Conservation (phyloP, 208 protist genomes). For the Blechomonas ayalai region DNA sequence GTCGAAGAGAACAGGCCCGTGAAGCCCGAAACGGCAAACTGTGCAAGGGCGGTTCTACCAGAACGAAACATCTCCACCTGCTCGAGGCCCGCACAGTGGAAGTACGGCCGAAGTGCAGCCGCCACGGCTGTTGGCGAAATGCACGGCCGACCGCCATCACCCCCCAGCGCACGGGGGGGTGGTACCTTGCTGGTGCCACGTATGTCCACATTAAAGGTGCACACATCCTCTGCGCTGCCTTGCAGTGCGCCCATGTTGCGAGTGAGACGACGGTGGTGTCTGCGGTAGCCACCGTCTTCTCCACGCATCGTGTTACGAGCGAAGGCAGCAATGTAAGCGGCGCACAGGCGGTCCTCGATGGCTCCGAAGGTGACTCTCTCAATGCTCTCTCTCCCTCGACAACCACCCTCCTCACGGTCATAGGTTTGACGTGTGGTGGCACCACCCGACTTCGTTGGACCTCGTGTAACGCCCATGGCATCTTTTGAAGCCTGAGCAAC, state of each 20-base stretch:
- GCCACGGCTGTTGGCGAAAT: constrained; percentile 18
- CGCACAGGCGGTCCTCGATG: constrained; percentile 46
- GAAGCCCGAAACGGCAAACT: constrained; percentile 22
- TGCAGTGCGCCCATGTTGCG: constrained; percentile 39
- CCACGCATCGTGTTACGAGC: constrained; percentile 54
- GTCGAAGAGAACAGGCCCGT: constrained; percentile 3
- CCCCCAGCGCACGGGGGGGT: neutral
- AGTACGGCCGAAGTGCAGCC: constrained; percentile 28
- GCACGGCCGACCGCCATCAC: neutral
- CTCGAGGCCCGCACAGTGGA: constrained; percentile 22
- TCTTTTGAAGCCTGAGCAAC: too few species aligned
- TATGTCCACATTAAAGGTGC: constrained; percentile 29
- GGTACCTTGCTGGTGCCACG: neutral
- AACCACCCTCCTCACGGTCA: too few species aligned
- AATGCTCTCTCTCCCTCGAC: too few species aligned
- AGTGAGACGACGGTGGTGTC: constrained; percentile 43
- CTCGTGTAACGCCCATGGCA: too few species aligned
- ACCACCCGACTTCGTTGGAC: too few species aligned
- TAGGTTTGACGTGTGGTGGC: too few species aligned
- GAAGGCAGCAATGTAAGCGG: constrained; percentile 70
- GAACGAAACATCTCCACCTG: constrained; percentile 47
- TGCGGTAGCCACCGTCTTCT: constrained; percentile 54
- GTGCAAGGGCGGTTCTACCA: constrained; percentile 20
- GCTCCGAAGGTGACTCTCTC: constrained; percentile 32
- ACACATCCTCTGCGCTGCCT: constrained; percentile 18